Percentiles rank a stretch among this genome's conserved stretches.
These are phyloP conservation scores for Phytophthora fragariae DNA, from an alignment of 352 stramenopile species.

Conservation along the genomic window DNA sequence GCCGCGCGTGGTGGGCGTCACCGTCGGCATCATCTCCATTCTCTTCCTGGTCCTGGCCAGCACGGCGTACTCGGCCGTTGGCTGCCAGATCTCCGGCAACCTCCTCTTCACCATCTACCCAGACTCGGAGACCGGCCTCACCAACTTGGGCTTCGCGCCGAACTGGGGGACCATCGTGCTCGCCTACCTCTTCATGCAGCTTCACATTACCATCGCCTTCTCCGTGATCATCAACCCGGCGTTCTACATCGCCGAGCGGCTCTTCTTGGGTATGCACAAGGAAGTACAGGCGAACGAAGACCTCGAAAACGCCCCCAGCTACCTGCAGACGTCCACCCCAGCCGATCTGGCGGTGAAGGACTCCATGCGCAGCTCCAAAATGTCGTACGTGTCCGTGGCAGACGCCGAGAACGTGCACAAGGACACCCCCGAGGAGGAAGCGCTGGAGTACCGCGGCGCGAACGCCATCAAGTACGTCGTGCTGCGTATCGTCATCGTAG, in stretches of 20 bases:
- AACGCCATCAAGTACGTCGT: constrained; percentile 42
- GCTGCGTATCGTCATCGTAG: constrained; percentile 39
- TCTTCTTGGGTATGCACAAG: constrained; percentile 64
- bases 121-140: constrained; percentile 34
- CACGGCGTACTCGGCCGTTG: constrained; percentile 42
- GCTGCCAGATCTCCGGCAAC: constrained; percentile 49
- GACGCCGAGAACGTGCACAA: constrained; percentile 28
- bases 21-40: constrained; percentile 44
- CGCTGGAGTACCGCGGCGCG: constrained; percentile 32
- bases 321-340: constrained; percentile 9
- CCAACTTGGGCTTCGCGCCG: constrained; percentile 48
- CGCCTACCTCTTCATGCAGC: constrained; percentile 62
- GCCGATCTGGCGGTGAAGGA: constrained; percentile 10
- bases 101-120: constrained; percentile 42
- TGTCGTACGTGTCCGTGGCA: constrained; percentile 16
- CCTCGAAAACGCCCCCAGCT: constrained; percentile 21
- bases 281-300: neutral
- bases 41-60: constrained; percentile 47
- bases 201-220: constrained; percentile 69
- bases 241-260: constrained; percentile 58
- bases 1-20: constrained; percentile 55
- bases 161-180: constrained; percentile 48
- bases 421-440: neutral
- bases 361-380: constrained; percentile 9
- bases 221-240: constrained; percentile 52